Conservation (phyloP, 1,284 basidiomycete species). For the Boletus sp. region DNA sequence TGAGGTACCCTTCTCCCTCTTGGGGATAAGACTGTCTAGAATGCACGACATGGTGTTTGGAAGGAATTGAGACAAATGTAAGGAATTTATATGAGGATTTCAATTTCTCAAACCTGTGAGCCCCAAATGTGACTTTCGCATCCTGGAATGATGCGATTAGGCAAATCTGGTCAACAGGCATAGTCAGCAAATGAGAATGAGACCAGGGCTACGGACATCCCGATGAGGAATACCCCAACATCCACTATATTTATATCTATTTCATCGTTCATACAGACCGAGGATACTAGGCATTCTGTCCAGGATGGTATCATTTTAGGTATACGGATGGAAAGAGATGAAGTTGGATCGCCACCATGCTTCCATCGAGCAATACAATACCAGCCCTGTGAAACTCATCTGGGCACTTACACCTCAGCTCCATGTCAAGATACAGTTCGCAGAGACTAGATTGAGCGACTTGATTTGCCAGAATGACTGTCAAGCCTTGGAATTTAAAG, state of each 20-base stretch:
- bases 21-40: constrained; percentile 49
- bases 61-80: background rate
- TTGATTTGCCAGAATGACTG: constrained; percentile 99
- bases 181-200: background rate
- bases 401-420: constrained; percentile 89
- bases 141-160: constrained; percentile 6
- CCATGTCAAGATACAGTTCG: constrained; percentile 86
- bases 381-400: constrained; percentile 92
- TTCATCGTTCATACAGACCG: background rate
- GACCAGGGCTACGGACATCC: background rate
- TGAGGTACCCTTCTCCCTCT: constrained; percentile 44
- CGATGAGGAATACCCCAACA: constrained; percentile 8
- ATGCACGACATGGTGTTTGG: constrained; percentile 28
- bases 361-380: constrained; percentile 53
- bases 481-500: constrained; percentile 86
- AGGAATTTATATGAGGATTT: constrained; percentile 23
- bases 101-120: constrained; percentile 1
- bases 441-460: constrained; percentile 93
- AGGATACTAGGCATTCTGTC: constrained; percentile 7
- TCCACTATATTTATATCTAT: background rate
- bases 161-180: background rate
- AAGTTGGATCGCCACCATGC: constrained; percentile 27
- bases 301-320: too few relatives aligned
- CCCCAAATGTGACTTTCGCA: constrained; percentile 6
- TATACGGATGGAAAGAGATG: too few relatives aligned